Conservation (phyloP, 1,139 yeast species). For the Sporopachydermia cereana region DNA sequence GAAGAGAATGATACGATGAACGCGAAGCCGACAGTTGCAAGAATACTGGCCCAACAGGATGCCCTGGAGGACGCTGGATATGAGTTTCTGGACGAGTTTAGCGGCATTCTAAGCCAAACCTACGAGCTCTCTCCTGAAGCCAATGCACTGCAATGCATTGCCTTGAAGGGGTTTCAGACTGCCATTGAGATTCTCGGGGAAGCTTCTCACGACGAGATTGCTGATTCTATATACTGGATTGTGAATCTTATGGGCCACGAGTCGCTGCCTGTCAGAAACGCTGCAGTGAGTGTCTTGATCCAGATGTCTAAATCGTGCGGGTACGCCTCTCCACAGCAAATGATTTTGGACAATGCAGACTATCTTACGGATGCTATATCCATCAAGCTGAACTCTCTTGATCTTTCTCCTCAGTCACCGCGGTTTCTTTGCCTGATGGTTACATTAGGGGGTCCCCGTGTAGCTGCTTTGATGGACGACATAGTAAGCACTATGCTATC, state of each 20-base stretch:
- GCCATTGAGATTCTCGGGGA: conserved; percentile 28
- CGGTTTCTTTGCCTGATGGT: conserved; percentile 56
- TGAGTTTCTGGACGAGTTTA: not conserved
- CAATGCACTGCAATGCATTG: conserved; percentile 13
- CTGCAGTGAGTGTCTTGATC: conserved; percentile 35
- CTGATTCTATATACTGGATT: conserved; percentile 45
- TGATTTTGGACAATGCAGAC: conserved; percentile 63
- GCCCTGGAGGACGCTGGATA: not conserved
- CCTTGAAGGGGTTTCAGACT: conserved; percentile 32
- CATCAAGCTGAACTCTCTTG: conserved; percentile 50
- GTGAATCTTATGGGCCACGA: conserved; percentile 42
- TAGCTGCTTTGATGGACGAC: conserved; percentile 61
- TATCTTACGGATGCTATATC: conserved; percentile 72
- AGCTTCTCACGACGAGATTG: conserved; percentile 35
- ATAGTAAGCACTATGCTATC: conserved; percentile 63
- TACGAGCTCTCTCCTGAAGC: not conserved
- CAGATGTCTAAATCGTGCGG: conserved; percentile 45
- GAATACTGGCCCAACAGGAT: too few species aligned
- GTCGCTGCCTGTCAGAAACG: conserved; percentile 29
- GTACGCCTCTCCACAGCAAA: conserved; percentile 38
- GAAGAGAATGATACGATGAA: too few species aligned
- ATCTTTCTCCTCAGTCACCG: conserved; percentile 63
- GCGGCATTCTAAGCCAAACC: not conserved
- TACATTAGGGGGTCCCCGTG: conserved; percentile 53
- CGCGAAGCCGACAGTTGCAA: too few species aligned